Conservation (phyloP, 2,329 filamentous ascomycete species). For the Apiospora kogelbergensis region DNA sequence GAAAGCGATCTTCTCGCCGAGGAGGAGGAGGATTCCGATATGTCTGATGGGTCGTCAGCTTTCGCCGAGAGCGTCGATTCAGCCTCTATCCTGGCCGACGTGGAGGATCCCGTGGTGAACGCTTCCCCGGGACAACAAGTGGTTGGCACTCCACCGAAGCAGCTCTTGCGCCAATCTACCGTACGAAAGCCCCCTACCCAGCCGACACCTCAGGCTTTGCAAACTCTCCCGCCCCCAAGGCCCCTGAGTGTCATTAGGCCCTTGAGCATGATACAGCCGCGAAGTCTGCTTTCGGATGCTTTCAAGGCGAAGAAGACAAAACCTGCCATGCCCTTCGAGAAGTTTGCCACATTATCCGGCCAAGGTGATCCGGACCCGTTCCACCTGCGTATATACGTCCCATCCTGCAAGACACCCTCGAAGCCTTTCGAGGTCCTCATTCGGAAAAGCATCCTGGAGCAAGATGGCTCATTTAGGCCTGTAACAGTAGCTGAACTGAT, state of each 20-base stretch:
- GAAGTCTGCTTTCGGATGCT: constrained; percentile 70
- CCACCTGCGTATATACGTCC: constrained; percentile 74
- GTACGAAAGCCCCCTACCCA: constrained; percentile 61
- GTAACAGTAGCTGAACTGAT: constrained; percentile 81
- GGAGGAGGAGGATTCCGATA: constrained; percentile 61
- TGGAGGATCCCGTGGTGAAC: constrained; percentile 57
- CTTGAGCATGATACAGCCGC: constrained; percentile 66
- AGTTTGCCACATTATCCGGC: constrained; percentile 73
- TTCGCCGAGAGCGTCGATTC: constrained; percentile 70
- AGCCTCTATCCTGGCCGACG: constrained; percentile 67
- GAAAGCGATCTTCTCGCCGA: constrained; percentile 55
- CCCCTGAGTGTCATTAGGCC: constrained; percentile 65
- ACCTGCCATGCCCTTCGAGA: constrained; percentile 70
- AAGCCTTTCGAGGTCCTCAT: constrained; percentile 73
- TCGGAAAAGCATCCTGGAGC: constrained; percentile 66
- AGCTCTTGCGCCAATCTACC: constrained; percentile 62
- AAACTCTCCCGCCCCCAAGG: constrained; percentile 69
- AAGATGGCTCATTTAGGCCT: constrained; percentile 58
- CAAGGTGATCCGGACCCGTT: constrained; percentile 77
- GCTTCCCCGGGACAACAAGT: constrained; percentile 56
- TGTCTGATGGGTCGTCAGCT: constrained; percentile 62
- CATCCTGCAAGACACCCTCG: constrained; percentile 64
- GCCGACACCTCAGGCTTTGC: constrained; percentile 55
- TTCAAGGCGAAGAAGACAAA: constrained; percentile 72
- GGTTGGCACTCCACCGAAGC: constrained; percentile 63